Conservation (phyloP, 2,329 filamentous ascomycete species). For the Ilyonectria robusta region DNA sequence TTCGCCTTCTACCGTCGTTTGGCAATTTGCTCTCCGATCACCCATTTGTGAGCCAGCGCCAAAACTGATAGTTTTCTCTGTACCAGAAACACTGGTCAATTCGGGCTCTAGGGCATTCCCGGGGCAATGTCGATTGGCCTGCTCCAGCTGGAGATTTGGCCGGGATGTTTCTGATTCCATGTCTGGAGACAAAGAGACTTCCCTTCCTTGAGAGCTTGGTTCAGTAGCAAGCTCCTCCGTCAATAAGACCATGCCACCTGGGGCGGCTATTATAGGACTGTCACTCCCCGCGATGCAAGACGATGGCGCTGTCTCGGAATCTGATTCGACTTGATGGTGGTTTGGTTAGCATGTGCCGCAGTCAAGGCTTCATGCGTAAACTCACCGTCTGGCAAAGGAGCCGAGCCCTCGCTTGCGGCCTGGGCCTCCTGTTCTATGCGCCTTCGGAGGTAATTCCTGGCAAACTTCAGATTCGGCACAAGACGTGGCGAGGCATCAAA, state of each 20-base stretch:
- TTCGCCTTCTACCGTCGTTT: neutral
- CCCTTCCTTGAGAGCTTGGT: neutral
- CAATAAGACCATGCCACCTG: neutral
- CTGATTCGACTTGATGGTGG: neutral
- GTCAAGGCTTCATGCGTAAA: neutral
- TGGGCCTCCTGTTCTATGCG: neutral
- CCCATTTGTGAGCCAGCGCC: neutral
- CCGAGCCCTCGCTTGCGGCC: neutral
- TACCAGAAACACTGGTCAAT: neutral
- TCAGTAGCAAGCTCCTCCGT: neutral
- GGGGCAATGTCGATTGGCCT: neutral
- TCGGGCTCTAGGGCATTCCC: neutral
- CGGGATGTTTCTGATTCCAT: conserved; percentile 2
- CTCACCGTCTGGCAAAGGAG: conserved; percentile 10
- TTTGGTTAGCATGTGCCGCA: conserved; percentile 7
- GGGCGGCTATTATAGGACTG: neutral
- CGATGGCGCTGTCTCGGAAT: neutral
- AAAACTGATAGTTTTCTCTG: conserved; percentile 1
- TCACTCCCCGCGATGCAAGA: neutral
- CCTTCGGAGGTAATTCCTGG: conserved; percentile 7
- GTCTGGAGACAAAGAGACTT: conserved; percentile 10
- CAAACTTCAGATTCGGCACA: conserved; percentile 6
- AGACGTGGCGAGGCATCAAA: conserved; percentile 4
- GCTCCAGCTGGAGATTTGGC: neutral
- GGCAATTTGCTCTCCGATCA: neutral